Percentiles rank a stretch among this genome's conserved stretches.
phyloP scores from a whole-genome alignment of 2,329 filamentous ascomycete genomes.

The Paraphoma chrysanthemicola region DNA sequence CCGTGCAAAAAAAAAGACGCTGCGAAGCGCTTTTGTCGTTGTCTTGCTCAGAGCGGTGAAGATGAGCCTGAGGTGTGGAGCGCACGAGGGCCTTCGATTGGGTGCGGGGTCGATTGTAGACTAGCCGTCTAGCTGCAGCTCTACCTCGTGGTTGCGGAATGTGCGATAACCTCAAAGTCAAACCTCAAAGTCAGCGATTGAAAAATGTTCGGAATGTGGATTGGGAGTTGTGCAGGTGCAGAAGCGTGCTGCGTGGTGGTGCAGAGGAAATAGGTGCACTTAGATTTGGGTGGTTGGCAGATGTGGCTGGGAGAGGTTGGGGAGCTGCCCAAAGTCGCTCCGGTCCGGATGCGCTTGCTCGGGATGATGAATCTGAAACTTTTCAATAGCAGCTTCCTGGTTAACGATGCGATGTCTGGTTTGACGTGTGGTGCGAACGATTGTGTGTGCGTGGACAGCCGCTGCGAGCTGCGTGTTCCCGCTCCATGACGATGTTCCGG shows the following conservation, averaged over 20 bases:
- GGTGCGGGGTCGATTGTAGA: conserved; percentile 21
- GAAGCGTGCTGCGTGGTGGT: conserved; percentile 9
- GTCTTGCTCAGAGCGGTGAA: neutral
- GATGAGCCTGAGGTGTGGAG: neutral
- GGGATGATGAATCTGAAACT: conserved; percentile 4
- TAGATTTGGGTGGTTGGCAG: conserved; percentile 28
- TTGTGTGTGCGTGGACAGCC: conserved; percentile 5
- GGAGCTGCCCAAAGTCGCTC: conserved; percentile 13
- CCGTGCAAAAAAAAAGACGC: neutral
- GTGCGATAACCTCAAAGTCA: conserved; percentile 14
- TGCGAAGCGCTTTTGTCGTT: neutral
- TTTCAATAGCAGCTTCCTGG: neutral
- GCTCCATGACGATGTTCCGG: conserved; percentile 2
- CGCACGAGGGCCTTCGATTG: conserved; percentile 10
- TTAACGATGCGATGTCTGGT: conserved; percentile 1
- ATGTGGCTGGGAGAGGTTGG: conserved; percentile 39
- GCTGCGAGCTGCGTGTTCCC: conserved; percentile 5
- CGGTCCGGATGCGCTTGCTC: conserved; percentile 5
- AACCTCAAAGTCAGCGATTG: conserved; percentile 18
- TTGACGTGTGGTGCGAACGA: neutral
- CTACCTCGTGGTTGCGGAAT: conserved; percentile 3
- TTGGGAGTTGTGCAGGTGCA: conserved; percentile 16
- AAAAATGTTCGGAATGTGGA: conserved; percentile 2
- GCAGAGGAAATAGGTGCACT: conserved; percentile 41
- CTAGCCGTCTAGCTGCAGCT: conserved; percentile 20